Conservation (phyloP, 257 asterid species). For the Rehmannia glutinosa region DNA sequence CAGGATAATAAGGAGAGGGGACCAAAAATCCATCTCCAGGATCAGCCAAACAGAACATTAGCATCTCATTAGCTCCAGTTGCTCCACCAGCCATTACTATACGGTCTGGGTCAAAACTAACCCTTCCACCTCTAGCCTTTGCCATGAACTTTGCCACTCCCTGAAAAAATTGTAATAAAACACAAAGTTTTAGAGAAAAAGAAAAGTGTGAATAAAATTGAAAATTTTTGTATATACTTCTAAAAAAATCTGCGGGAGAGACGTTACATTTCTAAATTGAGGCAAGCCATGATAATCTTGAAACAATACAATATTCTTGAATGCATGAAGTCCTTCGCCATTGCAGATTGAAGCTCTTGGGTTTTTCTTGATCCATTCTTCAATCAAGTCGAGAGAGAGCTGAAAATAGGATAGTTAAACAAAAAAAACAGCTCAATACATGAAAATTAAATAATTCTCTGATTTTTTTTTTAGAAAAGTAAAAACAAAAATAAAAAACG, state of each 20-base stretch:
- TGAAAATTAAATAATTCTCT: background rate
- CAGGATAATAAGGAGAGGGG: slow-evolving; percentile 89
- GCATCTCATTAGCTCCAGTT: slow-evolving; percentile 68
- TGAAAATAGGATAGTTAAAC: slow-evolving; percentile 21
- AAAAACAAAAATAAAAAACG: background rate
- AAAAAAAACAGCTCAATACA: background rate
- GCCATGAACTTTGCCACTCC: slow-evolving; percentile 74
- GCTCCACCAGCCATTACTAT: slow-evolving; percentile 90
- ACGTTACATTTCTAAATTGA: slow-evolving; percentile 48
- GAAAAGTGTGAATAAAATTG: background rate
- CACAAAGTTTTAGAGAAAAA: background rate
- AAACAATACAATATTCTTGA: slow-evolving; percentile 50
- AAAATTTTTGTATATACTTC: background rate
- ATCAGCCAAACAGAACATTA: slow-evolving; percentile 71
- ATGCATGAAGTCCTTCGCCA: slow-evolving; percentile 48
- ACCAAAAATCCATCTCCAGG: slow-evolving; percentile 70
- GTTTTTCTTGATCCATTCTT: slow-evolving; percentile 60
- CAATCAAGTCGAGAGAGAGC: slow-evolving; percentile 53
- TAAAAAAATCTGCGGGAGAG: background rate
- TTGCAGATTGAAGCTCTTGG: slow-evolving; percentile 70
- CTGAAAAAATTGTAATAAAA: slow-evolving; percentile 25
- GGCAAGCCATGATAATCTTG: slow-evolving; percentile 91
- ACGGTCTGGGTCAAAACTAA: slow-evolving; percentile 57
- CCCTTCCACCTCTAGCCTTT: slow-evolving; percentile 58
- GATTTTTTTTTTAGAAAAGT: background rate